Percentiles rank a stretch among this genome's conserved stretches.
Conservation (phyloP, 1,284 basidiomycete genomes). For the Phellinidium pouzarii region DNA sequence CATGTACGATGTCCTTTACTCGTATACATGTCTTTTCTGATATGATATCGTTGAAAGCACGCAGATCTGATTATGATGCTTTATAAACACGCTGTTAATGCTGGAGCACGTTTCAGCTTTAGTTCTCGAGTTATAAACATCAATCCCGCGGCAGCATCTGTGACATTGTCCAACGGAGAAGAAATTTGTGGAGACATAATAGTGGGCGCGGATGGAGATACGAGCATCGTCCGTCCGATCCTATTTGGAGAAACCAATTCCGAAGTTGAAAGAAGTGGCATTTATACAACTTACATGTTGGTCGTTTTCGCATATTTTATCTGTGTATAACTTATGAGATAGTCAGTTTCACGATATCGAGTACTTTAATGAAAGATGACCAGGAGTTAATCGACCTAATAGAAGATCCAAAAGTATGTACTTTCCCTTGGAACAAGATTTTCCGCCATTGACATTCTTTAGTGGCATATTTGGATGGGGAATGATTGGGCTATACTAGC, state of each 20-base stretch:
- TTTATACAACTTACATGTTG: constrained; percentile 6
- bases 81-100: constrained; percentile 37
- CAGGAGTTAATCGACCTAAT: neutral
- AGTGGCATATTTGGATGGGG: constrained; percentile 14
- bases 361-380: neutral
- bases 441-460: neutral
- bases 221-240: constrained; percentile 30
- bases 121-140: constrained; percentile 34
- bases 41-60: constrained; percentile 28
- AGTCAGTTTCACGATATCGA: neutral
- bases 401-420: neutral
- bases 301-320: neutral
- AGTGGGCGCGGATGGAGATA: constrained; percentile 57
- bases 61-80: constrained; percentile 40
- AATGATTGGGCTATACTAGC: constrained; percentile 3
- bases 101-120: constrained; percentile 32
- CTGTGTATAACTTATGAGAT: neutral
- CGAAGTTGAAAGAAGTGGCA: neutral
- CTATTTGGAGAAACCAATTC: constrained; percentile 18
- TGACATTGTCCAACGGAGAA: constrained; percentile 41
- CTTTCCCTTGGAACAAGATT: neutral
- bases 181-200: constrained; percentile 48
- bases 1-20: constrained; percentile 7
- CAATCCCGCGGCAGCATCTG: constrained; percentile 25
- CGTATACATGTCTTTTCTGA: neutral